A percentile compares a stretch with the other conserved stretches of the same genome.
Evolutionary conservation across 768 basidiomycete genomes (phyloP).

Genomic region (Mycena rebaudengoi): DNA sequence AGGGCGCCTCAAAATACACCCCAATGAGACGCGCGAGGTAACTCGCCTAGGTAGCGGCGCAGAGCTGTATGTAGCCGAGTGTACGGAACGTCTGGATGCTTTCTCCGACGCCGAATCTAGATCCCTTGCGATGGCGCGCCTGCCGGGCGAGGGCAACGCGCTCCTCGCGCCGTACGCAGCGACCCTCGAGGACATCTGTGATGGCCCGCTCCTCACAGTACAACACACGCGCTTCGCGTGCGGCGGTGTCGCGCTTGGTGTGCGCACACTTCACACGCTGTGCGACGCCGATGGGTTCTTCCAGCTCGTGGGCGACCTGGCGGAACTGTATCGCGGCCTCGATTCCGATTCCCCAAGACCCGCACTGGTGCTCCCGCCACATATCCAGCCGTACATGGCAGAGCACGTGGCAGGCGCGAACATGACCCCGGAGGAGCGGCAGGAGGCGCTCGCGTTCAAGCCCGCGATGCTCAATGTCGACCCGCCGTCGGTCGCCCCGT

Average conservation of each 20-base stretch:
- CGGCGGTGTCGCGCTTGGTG: slow-evolving; percentile 26
- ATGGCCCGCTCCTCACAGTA: slow-evolving; percentile 21
- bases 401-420: slow-evolving; percentile 9
- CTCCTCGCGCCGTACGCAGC: slow-evolving; percentile 25
- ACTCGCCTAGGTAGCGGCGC: slow-evolving; percentile 20
- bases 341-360: too few relatives aligned
- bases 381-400: slow-evolving; percentile 23
- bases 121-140: slow-evolving; percentile 7
- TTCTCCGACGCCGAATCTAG: slow-evolving; percentile 8
- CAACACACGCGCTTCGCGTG: slow-evolving; percentile 32
- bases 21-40: slow-evolving; percentile 11
- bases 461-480: slow-evolving; percentile 3
- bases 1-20: slow-evolving; percentile 17
- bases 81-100: slow-evolving; percentile 23
- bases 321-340: slow-evolving; percentile 26
- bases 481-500: background rate
- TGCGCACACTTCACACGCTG: slow-evolving; percentile 19
- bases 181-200: slow-evolving; percentile 2
- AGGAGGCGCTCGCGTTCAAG: slow-evolving; percentile 14
- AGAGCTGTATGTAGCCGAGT: slow-evolving; percentile 22
- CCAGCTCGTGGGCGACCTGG: slow-evolving; percentile 25
- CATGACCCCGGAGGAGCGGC: slow-evolving; percentile 18
- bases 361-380: slow-evolving; percentile 16
- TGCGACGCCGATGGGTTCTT: slow-evolving; percentile 29
- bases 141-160: slow-evolving; percentile 26